A percentile compares a stretch with the other conserved stretches of the same genome.
Conservation (phyloP, 352 stramenopile species). For the Phytophthora chlamydospora region DNA sequence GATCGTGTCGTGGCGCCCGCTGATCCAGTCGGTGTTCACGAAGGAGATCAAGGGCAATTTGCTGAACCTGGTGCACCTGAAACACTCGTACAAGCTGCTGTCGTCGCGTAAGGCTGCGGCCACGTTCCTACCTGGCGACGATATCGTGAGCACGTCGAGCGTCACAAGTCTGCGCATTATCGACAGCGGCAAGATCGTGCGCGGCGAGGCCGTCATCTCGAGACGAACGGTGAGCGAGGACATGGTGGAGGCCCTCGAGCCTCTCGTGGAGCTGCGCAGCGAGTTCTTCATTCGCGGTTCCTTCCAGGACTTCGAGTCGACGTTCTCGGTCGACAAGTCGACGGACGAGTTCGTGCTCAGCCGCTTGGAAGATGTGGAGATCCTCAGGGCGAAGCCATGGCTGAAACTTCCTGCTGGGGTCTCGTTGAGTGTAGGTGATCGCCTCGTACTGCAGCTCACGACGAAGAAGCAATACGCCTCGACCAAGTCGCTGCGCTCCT, state of each 20-base stretch:
- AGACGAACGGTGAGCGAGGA: slow-evolving; percentile 53
- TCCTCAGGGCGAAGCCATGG: slow-evolving; percentile 73
- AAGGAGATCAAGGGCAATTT: slow-evolving; percentile 85
- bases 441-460: slow-evolving; percentile 53
- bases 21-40: slow-evolving; percentile 88
- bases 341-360: slow-evolving; percentile 47
- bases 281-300: slow-evolving; percentile 88
- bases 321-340: slow-evolving; percentile 67
- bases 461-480: slow-evolving; percentile 68
- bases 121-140: slow-evolving; percentile 66
- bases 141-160: slow-evolving; percentile 72
- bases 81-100: slow-evolving; percentile 86
- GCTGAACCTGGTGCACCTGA: slow-evolving; percentile 84
- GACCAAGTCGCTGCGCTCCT: slow-evolving; percentile 38
- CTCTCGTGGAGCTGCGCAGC: slow-evolving; percentile 76
- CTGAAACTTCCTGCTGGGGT: slow-evolving; percentile 40
- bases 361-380: slow-evolving; percentile 54
- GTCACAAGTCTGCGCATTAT: slow-evolving; percentile 81
- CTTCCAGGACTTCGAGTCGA: slow-evolving; percentile 77
- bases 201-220: slow-evolving; percentile 71
- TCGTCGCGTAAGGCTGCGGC: slow-evolving; percentile 35
- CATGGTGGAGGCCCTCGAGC: slow-evolving; percentile 65
- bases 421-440: slow-evolving; percentile 48
- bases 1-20: slow-evolving; percentile 77
- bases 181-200: slow-evolving; percentile 81